Percentiles rank a stretch among this genome's conserved stretches.
Conservation (phyloP, 2,329 filamentous ascomycete genomes). For the Zymoseptoria crescenta region DNA sequence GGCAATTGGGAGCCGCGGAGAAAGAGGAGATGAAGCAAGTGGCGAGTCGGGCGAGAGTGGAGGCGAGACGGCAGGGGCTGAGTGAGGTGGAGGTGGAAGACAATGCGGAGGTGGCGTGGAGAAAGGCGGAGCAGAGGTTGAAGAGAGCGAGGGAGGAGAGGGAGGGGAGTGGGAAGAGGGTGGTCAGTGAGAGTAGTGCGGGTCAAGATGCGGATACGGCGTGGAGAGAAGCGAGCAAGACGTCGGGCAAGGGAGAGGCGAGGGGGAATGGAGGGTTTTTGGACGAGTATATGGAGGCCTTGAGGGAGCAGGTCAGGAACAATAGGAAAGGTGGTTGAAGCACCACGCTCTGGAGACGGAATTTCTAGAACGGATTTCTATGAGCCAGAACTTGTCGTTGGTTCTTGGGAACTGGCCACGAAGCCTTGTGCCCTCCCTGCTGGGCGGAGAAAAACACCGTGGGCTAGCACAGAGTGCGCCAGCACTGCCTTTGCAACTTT, state of each 20-base stretch:
- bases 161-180: constrained; percentile 1
- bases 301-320: constrained; percentile 22
- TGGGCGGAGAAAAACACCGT: too few relatives aligned
- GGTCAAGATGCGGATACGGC: constrained; percentile 19
- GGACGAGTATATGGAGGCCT: constrained; percentile 24
- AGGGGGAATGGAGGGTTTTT: constrained; percentile 20
- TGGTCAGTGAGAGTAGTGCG: constrained; percentile 3
- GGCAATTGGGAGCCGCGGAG: constrained; percentile 24
- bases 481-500: too few relatives aligned
- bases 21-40: constrained; percentile 1
- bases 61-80: constrained; percentile 10
- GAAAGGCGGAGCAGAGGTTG: constrained; percentile 5
- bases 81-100: constrained; percentile 7
- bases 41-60: constrained; percentile 3
- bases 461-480: too few relatives aligned
- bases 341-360: too few relatives aligned
- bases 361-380: too few relatives aligned
- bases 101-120: constrained; percentile 12
- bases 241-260: constrained; percentile 6
- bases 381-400: too few relatives aligned
- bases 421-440: too few relatives aligned
- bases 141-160: constrained; percentile 6
- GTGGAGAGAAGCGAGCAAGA: constrained; percentile 20
- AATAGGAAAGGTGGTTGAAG: constrained; percentile 14
- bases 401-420: too few relatives aligned